A percentile compares a stretch with the other conserved stretches of the same genome.
These are phyloP conservation scores for Oryza meyeriana DNA, from an alignment of 176 grass and related monocot genomes.

Conservation along the genomic window DNA sequence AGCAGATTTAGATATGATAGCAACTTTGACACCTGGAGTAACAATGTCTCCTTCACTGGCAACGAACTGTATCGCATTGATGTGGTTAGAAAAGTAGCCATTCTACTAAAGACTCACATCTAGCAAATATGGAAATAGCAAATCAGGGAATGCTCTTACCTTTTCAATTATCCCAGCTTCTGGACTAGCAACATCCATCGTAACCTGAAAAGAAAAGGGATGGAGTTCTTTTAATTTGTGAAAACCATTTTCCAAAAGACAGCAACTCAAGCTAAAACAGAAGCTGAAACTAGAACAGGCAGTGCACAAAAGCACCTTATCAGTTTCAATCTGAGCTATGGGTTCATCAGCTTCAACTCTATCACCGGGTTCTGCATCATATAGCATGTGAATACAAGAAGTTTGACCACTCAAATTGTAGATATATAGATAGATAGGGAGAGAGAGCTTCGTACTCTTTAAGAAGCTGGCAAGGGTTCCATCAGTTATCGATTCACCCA, in stretches of 20 bases:
- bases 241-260: slow-evolving; percentile 19
- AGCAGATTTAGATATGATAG: slow-evolving; percentile 67
- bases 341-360: slow-evolving; percentile 66
- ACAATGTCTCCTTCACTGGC: slow-evolving; percentile 75
- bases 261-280: not conserved
- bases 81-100: slow-evolving; percentile 17
- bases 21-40: slow-evolving; percentile 77
- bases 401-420: not conserved
- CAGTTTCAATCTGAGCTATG: slow-evolving; percentile 88
- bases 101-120: slow-evolving; percentile 15
- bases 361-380: slow-evolving; percentile 64
- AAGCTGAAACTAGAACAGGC: not conserved
- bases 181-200: slow-evolving; percentile 81
- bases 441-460: slow-evolving; percentile 49
- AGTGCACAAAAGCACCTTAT: slow-evolving; percentile 48
- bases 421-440: not conserved
- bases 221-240: not conserved
- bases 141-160: slow-evolving; percentile 27
- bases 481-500: slow-evolving; percentile 99
- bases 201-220: slow-evolving; percentile 55
- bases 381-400: slow-evolving; percentile 28
- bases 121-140: slow-evolving; percentile 22
- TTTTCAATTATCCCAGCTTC: slow-evolving; percentile 75
- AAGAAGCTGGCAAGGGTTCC: slow-evolving; percentile 93
- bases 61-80: slow-evolving; percentile 47